Evolutionary conservation across 78 protist genomes (phyloP).

Genomic region (Dictyostelium purpureum): DNA sequence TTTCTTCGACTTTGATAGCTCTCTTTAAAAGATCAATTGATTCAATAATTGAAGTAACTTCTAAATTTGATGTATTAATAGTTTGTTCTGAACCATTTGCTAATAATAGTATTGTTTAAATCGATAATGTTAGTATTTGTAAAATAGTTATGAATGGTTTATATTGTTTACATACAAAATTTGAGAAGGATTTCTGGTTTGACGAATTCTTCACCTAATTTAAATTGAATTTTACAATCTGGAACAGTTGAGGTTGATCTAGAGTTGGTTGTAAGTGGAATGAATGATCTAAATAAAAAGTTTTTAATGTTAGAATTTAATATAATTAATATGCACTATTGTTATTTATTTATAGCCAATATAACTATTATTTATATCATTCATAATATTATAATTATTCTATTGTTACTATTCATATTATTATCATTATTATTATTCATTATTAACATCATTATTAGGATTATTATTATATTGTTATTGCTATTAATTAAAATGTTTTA

Average conservation of each 20-base stretch:
- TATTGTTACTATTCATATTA: too few species aligned
- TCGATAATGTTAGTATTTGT: neutral
- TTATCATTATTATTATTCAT: too few species aligned
- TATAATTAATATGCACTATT: neutral
- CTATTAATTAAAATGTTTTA: too few species aligned
- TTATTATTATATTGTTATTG: too few species aligned
- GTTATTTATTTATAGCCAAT: too few species aligned
- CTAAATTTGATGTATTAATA: slow-evolving; percentile 22
- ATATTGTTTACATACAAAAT: slow-evolving; percentile 9
- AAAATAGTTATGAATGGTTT: neutral
- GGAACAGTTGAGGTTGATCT: slow-evolving; percentile 24
- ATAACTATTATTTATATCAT: too few species aligned
- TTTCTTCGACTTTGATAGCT: slow-evolving; percentile 42
- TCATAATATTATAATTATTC: too few species aligned
- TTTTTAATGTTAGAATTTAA: neutral
- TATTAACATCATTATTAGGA: too few species aligned
- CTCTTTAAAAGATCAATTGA: slow-evolving; percentile 32
- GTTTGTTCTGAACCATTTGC: slow-evolving; percentile 48
- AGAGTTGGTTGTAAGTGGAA: slow-evolving; percentile 26
- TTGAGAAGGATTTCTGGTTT: slow-evolving; percentile 39
- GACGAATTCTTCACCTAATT: neutral
- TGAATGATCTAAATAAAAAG: slow-evolving; percentile 13
- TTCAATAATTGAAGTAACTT: slow-evolving; percentile 17
- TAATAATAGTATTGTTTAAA: neutral
- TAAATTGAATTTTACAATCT: slow-evolving; percentile 23